A percentile compares a stretch with the other conserved stretches of the same genome.
phyloP scores from a whole-genome alignment of 1,139 yeast species.

The Saccharomyces hybrid region DNA sequence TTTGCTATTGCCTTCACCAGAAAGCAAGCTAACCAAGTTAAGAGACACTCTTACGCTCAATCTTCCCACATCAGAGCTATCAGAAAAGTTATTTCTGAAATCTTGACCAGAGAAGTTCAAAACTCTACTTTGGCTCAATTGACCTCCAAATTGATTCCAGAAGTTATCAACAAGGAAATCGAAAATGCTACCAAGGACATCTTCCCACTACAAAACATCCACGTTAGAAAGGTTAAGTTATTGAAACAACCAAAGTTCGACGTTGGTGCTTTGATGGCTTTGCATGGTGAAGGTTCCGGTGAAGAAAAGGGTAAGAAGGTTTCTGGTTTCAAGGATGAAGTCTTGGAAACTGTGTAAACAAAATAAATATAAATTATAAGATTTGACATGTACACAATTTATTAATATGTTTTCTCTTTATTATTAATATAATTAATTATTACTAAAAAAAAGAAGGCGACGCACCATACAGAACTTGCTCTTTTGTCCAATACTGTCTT shows the following conservation, averaged over 20 bases:
- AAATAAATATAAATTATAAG: constrained; percentile 6
- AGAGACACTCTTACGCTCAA: constrained; percentile 89
- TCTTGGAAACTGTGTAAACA: constrained; percentile 70
- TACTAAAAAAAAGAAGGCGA: not conserved
- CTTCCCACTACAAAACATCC: constrained; percentile 87
- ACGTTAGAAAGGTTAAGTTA: constrained; percentile 86
- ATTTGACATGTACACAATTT: constrained; percentile 4
- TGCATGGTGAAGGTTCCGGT: constrained; percentile 81
- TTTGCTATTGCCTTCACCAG: constrained; percentile 91
- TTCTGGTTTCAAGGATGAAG: constrained; percentile 82
- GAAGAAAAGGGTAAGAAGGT: constrained; percentile 92
- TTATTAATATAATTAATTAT: not conserved
- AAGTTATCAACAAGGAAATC: constrained; percentile 85
- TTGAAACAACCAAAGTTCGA: constrained; percentile 89
- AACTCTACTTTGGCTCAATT: constrained; percentile 81
- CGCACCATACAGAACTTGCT: not conserved
- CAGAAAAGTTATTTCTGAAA: constrained; percentile 68
- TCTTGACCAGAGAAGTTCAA: constrained; percentile 79
- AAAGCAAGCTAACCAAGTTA: constrained; percentile 82
- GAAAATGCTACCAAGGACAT: constrained; percentile 78
- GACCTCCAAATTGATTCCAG: constrained; percentile 83
- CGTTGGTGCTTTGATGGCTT: constrained; percentile 78
- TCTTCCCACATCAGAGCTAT: constrained; percentile 79
- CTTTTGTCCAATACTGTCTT: not conserved
- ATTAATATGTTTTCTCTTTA: constrained; percentile 4